Base-by-base conservation (phyloP, 23 red algal species). In the Pyropia yezoensis region DNA sequence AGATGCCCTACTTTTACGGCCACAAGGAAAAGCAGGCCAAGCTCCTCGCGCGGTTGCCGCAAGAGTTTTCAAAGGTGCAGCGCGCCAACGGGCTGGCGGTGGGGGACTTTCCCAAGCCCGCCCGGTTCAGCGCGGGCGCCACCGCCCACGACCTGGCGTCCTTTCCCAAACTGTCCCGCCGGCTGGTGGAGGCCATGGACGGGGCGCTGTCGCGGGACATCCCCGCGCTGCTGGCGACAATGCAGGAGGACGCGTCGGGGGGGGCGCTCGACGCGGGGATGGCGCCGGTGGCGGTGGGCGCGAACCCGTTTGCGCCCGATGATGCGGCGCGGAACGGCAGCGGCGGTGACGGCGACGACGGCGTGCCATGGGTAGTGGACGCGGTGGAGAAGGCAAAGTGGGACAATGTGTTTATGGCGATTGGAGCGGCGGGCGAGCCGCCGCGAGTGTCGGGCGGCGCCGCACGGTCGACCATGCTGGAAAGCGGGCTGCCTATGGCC, bases 21-120 rank as follows among this genome's bases (percentile, higher is more conserved):
- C 73, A 79, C 47, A 81, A 89, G 62, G 66, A 80, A 39, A 89
- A 79, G 49, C 84, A 89, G 59, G 72, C 78, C 47, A 76, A 76
- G 39, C 47, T 89, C 14, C 72, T 70, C 27, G 33, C 67, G 54
- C 52, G 74, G 58, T 50, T 89, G 59, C 63, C 69, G 59, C 66
- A 89, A 47, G 73, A 79, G 27, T 89, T 78, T 22, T 51, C 63
- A 28, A 79, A 79, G 61, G 84, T 89, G 50, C 68, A 72, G 66
- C 78, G 74, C 18, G 67, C 58, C 12, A 26, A 89, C 54, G 66
- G 72, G 21, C 57, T 89, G 18, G 84, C 84, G 19, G 49, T 81
- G 24, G 84, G 84, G 16, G 84, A 89, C 69, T 89, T 89, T 62
- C 84, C 84, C 9, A 34, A 59, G 15, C 66, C 66, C 29, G 84